phyloP scores from a whole-genome alignment of 805 yeast species.

The Cyberlindnera suaveolens region DNA sequence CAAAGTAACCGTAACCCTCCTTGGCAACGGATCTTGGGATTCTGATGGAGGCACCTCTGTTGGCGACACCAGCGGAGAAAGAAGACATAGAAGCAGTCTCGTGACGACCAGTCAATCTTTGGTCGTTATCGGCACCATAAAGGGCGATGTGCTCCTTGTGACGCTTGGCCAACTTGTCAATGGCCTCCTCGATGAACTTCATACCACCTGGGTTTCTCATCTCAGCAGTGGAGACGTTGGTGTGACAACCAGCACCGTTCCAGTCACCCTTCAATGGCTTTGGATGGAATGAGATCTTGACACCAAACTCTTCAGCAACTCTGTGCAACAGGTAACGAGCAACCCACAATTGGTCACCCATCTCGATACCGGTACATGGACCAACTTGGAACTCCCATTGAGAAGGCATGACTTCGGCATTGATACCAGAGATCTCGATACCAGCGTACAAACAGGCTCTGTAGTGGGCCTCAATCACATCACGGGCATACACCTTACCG shows the following conservation, averaged over 20 bases:
- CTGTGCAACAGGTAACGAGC: slow-evolving; percentile 90
- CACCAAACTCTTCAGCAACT: slow-evolving; percentile 98
- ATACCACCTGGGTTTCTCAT: slow-evolving; percentile 98
- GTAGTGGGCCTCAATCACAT: slow-evolving; percentile 98
- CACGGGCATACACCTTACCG: slow-evolving; percentile 97
- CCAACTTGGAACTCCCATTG: slow-evolving; percentile 99
- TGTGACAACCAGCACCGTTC: slow-evolving; percentile 99
- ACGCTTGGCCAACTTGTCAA: slow-evolving; percentile 90
- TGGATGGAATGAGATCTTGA: slow-evolving; percentile 98
- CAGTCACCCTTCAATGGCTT: slow-evolving; percentile 98
- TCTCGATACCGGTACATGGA: slow-evolving; percentile 88
- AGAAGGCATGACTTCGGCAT: slow-evolving; percentile 99
- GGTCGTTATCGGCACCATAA: slow-evolving; percentile 92
- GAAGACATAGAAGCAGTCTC: slow-evolving; percentile 93
- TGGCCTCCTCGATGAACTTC: slow-evolving; percentile 87
- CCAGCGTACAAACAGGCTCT: slow-evolving; percentile 96
- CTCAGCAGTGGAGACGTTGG: slow-evolving; percentile 87
- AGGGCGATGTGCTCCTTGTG: slow-evolving; percentile 93
- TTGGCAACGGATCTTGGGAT: slow-evolving; percentile 98
- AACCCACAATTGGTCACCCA: slow-evolving; percentile 98
- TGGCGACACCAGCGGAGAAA: slow-evolving; percentile 97
- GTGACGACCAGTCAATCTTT: slow-evolving; percentile 95
- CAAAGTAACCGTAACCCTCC: slow-evolving; percentile 97
- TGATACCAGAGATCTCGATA: slow-evolving; percentile 86
- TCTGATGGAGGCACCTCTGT: slow-evolving; percentile 98